Percentiles rank a stretch among this genome's conserved stretches.
phyloP scores from a whole-genome alignment of 2,329 filamentous ascomycete genomes.

The Sporothrix globosa region DNA sequence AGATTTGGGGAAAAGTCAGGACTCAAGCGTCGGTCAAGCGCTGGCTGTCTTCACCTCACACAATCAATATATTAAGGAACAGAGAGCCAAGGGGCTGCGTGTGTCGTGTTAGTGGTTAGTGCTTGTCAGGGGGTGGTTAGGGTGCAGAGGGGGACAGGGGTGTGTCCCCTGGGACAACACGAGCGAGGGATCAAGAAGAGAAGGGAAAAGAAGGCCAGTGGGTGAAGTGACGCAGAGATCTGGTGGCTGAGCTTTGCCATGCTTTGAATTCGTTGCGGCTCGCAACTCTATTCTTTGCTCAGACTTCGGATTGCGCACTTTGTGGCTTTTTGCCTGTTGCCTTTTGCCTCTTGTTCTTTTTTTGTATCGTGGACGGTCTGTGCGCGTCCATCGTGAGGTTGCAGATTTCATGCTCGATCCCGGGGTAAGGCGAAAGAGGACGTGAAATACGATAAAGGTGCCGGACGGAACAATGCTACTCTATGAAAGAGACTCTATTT shows the following conservation, averaged over 20 bases:
- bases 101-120: conserved; percentile 29
- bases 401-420: conserved; percentile 24
- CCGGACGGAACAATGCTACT: too few species aligned
- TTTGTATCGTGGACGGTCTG: conserved; percentile 20
- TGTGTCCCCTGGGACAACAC: neutral
- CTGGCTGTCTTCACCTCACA: neutral
- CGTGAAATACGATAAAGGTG: neutral
- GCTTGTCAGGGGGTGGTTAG: conserved; percentile 21
- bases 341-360: conserved; percentile 5
- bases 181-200: neutral
- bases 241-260: conserved; percentile 16
- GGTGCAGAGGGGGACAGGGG: conserved; percentile 21
- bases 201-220: neutral
- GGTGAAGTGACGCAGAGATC: neutral
- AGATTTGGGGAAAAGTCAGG: neutral
- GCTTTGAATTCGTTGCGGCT: neutral
- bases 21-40: neutral
- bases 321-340: neutral
- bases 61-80: conserved; percentile 29
- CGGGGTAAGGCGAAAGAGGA: neutral
- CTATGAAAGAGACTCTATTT: neutral
- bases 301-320: neutral
- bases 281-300: neutral
- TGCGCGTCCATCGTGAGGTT: conserved; percentile 24
- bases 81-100: conserved; percentile 23